Evolutionary conservation across 2,329 filamentous ascomycete genomes (phyloP).

Genomic region (Ophiocordyceps polyrhachis-furcata): DNA sequence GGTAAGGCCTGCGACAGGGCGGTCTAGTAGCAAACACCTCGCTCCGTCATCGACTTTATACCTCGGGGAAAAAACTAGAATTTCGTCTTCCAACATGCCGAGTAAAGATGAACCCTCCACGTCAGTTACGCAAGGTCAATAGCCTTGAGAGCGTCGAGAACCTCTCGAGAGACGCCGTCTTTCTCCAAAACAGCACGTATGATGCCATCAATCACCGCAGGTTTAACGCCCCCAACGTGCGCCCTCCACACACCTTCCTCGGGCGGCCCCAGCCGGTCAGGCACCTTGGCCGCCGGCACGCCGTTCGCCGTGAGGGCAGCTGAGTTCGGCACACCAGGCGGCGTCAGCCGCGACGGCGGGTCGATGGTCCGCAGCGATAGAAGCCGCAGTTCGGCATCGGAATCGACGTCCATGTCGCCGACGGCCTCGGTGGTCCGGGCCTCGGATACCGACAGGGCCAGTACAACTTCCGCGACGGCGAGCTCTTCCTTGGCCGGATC

Average conservation of each 20-base stretch:
- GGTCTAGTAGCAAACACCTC: background rate
- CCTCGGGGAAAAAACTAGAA: background rate
- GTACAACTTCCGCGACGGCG: conserved; percentile 72
- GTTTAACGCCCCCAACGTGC: conserved; percentile 65
- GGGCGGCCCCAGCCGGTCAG: conserved; percentile 29
- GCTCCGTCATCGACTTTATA: background rate
- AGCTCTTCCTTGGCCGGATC: conserved; percentile 85
- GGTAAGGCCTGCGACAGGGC: conserved; percentile 25
- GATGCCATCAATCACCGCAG: conserved; percentile 52
- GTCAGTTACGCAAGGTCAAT: conserved; percentile 44
- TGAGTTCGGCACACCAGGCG: conserved; percentile 48
- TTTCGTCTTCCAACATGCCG: background rate
- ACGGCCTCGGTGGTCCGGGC: conserved; percentile 8
- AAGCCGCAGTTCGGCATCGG: conserved; percentile 32
- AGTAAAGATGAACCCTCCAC: background rate
- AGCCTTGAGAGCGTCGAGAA: conserved; percentile 61
- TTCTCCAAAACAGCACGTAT: conserved; percentile 58
- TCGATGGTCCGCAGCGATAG: conserved; percentile 56
- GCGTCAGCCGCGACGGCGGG: conserved; percentile 53
- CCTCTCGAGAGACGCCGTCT: conserved; percentile 70
- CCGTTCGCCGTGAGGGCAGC: conserved; percentile 36
- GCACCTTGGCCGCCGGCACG: conserved; percentile 12
- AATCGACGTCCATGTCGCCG: conserved; percentile 23
- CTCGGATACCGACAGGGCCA: conserved; percentile 65
- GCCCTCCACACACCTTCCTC: conserved; percentile 70